phyloP scores from a whole-genome alignment of 176 grass and related monocot genomes.

The Ananas comosus region DNA sequence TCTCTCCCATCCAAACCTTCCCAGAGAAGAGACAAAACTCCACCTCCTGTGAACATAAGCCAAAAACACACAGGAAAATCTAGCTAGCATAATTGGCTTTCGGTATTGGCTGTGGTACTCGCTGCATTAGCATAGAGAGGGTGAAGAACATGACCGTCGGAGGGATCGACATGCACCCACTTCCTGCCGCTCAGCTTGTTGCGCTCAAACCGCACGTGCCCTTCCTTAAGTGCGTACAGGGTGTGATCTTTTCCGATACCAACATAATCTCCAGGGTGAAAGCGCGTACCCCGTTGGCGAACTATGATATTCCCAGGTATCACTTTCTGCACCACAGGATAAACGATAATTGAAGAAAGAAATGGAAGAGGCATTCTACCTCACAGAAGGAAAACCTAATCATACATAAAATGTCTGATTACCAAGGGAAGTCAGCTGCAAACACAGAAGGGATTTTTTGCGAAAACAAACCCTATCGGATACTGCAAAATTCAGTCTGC shows the following conservation, averaged over 20 bases:
- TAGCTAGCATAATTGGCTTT: slow-evolving; percentile 11
- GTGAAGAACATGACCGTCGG: slow-evolving; percentile 52
- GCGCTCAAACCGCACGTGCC: slow-evolving; percentile 64
- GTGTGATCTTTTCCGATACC: slow-evolving; percentile 86
- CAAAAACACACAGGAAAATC: neutral
- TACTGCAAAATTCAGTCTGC: too few relatives aligned
- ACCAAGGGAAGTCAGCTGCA: too few relatives aligned
- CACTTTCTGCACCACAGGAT: slow-evolving; percentile 29
- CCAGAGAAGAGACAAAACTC: neutral
- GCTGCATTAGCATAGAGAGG: slow-evolving; percentile 37
- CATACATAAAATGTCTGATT: too few relatives aligned
- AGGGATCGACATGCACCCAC: slow-evolving; percentile 73
- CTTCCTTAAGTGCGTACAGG: slow-evolving; percentile 67
- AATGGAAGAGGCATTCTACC: too few relatives aligned
- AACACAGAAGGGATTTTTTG: too few relatives aligned
- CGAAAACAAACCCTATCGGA: too few relatives aligned
- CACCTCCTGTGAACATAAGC: neutral
- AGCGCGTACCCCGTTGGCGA: slow-evolving; percentile 63
- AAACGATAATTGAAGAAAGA: neutral
- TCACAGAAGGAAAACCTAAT: too few relatives aligned
- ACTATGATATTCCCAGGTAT: slow-evolving; percentile 74
- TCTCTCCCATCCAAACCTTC: neutral
- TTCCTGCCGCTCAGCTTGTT: slow-evolving; percentile 77
- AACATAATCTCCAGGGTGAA: slow-evolving; percentile 77
- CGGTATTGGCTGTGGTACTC: slow-evolving; percentile 14